Conservation (phyloP, 495 filamentous ascomycete species). For the Penicillium atrosanguineum region DNA sequence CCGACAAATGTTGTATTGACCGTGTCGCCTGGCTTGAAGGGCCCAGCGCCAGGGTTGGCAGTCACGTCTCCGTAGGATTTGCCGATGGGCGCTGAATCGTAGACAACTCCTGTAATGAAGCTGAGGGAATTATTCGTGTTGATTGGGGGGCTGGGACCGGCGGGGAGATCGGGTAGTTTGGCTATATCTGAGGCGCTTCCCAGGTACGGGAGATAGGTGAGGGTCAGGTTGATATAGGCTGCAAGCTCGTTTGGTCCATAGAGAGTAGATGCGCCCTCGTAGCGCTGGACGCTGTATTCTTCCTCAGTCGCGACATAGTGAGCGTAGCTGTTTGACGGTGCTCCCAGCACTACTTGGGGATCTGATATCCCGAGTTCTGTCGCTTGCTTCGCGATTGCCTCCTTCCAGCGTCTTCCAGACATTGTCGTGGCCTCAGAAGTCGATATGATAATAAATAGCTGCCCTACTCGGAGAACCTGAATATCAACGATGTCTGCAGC, state of each 20-base stretch:
- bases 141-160: slow-evolving; percentile 71
- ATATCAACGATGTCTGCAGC: slow-evolving; percentile 91
- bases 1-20: slow-evolving; percentile 74
- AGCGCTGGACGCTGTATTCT: slow-evolving; percentile 87
- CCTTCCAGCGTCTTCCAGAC: slow-evolving; percentile 89
- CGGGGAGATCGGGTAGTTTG: slow-evolving; percentile 43
- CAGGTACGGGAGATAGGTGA: slow-evolving; percentile 70
- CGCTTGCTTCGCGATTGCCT: slow-evolving; percentile 63
- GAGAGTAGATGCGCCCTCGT: slow-evolving; percentile 92
- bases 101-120: slow-evolving; percentile 79
- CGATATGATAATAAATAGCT: slow-evolving; percentile 81
- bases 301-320: slow-evolving; percentile 95
- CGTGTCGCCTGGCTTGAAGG: slow-evolving; percentile 55
- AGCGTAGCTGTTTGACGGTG: slow-evolving; percentile 91
- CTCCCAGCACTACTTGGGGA: slow-evolving; percentile 84
- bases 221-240: slow-evolving; percentile 84
- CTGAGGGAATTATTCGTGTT: slow-evolving; percentile 75
- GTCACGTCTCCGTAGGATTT: slow-evolving; percentile 75
- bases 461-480: slow-evolving; percentile 83
- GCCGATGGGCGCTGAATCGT: slow-evolving; percentile 67
- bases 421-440: slow-evolving; percentile 95
- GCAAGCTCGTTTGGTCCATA: slow-evolving; percentile 91
- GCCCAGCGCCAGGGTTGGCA: slow-evolving; percentile 47
- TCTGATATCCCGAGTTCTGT: slow-evolving; percentile 45
- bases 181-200: slow-evolving; percentile 38